phyloP scores from a whole-genome alignment of 306 rosid species.

The Boehmeria nivea region DNA sequence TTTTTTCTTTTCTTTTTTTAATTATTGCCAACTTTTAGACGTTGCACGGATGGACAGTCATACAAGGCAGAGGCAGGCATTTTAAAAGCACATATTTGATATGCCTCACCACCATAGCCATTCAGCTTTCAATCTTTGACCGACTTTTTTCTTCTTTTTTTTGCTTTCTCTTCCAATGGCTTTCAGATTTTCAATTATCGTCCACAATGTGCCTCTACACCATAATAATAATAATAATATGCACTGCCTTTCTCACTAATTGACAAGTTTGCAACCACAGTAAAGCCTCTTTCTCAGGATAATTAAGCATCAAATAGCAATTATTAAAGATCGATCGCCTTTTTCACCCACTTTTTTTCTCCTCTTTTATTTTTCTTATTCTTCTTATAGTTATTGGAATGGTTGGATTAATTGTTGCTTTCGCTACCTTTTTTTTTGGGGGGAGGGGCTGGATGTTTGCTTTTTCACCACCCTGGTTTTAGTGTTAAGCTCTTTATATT shows the following conservation, averaged over 20 bases:
- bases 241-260: background rate
- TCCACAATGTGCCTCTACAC: too few relatives aligned
- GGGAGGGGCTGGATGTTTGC: too few relatives aligned
- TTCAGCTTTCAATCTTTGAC: conserved; percentile 4
- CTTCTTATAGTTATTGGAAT: background rate
- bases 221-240: too few relatives aligned
- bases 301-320: background rate
- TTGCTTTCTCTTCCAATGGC: background rate
- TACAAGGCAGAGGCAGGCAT: too few relatives aligned
- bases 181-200: background rate
- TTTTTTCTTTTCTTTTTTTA: too few relatives aligned
- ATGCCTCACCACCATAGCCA: background rate
- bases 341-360: background rate
- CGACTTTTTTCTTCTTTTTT: background rate
- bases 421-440: too few relatives aligned
- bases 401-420: too few relatives aligned
- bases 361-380: background rate
- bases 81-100: background rate
- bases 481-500: too few relatives aligned
- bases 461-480: background rate
- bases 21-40: too few relatives aligned
- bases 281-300: background rate
- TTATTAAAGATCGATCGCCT: background rate
- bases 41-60: too few relatives aligned
- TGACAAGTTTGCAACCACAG: background rate